phyloP scores from a whole-genome alignment of 176 grass and related monocot species.

The Musa acuminata region DNA sequence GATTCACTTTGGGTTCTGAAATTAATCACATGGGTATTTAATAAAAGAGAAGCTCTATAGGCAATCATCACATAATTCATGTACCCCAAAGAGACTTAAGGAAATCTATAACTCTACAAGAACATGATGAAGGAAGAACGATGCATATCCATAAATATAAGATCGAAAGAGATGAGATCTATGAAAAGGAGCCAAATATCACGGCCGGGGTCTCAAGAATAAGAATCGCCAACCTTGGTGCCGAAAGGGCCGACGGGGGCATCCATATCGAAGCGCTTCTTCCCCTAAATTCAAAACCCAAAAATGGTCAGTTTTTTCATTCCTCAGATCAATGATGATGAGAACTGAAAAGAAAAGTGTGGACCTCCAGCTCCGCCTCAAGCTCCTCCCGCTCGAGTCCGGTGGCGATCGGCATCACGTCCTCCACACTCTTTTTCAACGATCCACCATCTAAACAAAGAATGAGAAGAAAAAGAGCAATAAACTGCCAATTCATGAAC shows the following conservation, averaged over 20 bases:
- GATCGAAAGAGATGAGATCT: neutral
- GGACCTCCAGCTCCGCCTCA: slow-evolving; percentile 37
- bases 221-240: slow-evolving; percentile 39
- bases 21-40: too few species aligned
- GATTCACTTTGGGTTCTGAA: too few species aligned
- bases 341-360: too few species aligned
- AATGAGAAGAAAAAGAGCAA: neutral
- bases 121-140: too few species aligned
- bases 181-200: neutral
- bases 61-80: too few species aligned
- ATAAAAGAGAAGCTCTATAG: too few species aligned
- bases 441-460: neutral
- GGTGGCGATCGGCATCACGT: slow-evolving; percentile 64
- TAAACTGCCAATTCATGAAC: too few species aligned
- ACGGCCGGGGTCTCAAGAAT: neutral
- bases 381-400: slow-evolving; percentile 64
- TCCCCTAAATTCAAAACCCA: slow-evolving; percentile 25
- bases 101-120: too few species aligned
- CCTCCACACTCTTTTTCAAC: slow-evolving; percentile 37
- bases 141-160: neutral
- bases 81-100: too few species aligned
- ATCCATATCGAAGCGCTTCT: slow-evolving; percentile 77
- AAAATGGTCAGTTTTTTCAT: slow-evolving; percentile 14
- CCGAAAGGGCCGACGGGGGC: slow-evolving; percentile 50
- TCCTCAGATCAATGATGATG: neutral